Evolutionary conservation across 1,284 basidiomycete species (phyloP), one percentile per base, ranked within the genome.

Genomic region (Stygiomarasmius scandens): DNA sequence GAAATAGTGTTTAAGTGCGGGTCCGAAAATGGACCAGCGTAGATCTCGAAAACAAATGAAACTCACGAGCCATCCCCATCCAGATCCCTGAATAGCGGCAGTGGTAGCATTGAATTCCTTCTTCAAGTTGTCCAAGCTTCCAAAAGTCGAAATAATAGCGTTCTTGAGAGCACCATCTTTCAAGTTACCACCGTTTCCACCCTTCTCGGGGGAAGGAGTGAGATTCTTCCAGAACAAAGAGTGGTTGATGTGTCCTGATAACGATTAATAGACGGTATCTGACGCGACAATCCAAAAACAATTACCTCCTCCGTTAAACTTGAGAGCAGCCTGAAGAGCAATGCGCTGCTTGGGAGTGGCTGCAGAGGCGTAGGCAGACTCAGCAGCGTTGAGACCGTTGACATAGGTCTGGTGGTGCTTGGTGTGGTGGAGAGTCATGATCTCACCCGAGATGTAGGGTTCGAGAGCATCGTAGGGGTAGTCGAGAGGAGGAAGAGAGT

Each of bases 181-280:
- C 63, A 93, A 79, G 58, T 82, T 77, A 64, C 88, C 89, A 60
- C 91, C 87, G 63, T 73, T 62, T 14, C 83, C 83, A 59, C 78
- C 80, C 56, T 75, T 75, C 60, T 75, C 69, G 2, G 75, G 74
- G 16, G 80, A 67, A 1, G 87, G 87, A 2, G 90, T 84, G 58
- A 94, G 82, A 80, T 94, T 96, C 79, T 89, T 90, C 95, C 94
- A 96, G 83, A 96, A 96, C 63, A 96, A 84, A 27, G 92, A 87
- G 81, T 96, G 93, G 79, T 94, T 95, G 77, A 93, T 90, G 73
- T 93, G 91, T 4, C 89, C 88, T 89, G 66, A 68, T 69, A 63
- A 64, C 56, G 44, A 29, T 49, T 50, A 51, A 32, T 41, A 56
- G 10, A 52, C 25, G 41, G 19, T 2, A 52, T 27, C 14, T 50